A percentile compares a stretch with the other conserved stretches of the same genome.
phyloP scores from a whole-genome alignment of 2,329 filamentous ascomycete species.

The Hysterium pulicare region DNA sequence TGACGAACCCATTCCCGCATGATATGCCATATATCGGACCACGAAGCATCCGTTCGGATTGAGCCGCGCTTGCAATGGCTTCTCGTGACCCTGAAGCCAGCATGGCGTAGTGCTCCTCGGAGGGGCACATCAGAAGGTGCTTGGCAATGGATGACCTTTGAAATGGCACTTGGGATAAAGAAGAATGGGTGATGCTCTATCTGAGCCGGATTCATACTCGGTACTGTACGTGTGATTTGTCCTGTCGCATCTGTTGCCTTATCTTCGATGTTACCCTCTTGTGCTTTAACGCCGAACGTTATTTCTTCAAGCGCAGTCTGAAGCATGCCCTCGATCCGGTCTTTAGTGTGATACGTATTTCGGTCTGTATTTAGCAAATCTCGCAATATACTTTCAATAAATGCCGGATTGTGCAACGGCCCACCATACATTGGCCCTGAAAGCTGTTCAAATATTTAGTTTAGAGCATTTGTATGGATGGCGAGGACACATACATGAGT shows the following conservation, averaged over 20 bases:
- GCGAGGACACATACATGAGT: constrained; percentile 57
- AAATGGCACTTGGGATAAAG: constrained; percentile 70
- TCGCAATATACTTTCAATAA: constrained; percentile 74
- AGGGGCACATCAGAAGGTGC: constrained; percentile 77
- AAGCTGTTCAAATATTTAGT: constrained; percentile 39
- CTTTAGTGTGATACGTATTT: constrained; percentile 72
- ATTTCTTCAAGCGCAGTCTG: constrained; percentile 79
- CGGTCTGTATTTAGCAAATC: constrained; percentile 65
- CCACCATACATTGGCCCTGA: constrained; percentile 95
- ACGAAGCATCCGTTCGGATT: constrained; percentile 91
- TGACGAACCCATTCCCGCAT: constrained; percentile 90
- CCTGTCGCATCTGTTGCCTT: neutral
- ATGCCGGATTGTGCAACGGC: constrained; percentile 77
- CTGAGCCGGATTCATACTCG: constrained; percentile 30
- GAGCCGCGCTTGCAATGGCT: constrained; percentile 88
- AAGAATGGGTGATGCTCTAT: constrained; percentile 82
- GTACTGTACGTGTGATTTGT: constrained; percentile 18
- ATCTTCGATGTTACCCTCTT: neutral
- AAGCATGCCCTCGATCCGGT: constrained; percentile 87
- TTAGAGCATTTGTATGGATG: neutral
- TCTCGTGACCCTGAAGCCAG: constrained; percentile 79
- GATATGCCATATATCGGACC: constrained; percentile 84
- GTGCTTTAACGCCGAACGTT: constrained; percentile 27
- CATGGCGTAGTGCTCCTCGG: constrained; percentile 72
- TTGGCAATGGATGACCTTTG: constrained; percentile 73